phyloP scores from a whole-genome alignment of 2,329 filamentous ascomycete species.

The Fusarium austroafricanum region DNA sequence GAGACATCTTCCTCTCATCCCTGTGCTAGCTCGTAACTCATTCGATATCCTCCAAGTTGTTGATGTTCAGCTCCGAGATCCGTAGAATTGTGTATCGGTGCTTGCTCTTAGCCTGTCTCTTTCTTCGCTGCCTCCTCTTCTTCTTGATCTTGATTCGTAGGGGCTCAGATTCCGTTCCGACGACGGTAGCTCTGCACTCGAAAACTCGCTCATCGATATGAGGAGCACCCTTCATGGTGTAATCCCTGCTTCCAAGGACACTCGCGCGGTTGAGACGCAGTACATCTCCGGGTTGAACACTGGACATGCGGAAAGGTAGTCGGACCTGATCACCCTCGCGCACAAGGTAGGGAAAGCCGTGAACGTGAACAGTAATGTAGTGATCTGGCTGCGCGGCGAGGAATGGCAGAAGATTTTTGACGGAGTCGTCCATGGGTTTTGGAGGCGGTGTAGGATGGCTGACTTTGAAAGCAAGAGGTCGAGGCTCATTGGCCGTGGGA shows the following conservation, averaged over 20 bases:
- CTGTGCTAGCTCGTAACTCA: conserved; percentile 24
- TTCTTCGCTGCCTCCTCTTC: conserved; percentile 79
- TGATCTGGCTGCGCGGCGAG: conserved; percentile 78
- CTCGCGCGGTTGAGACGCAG: conserved; percentile 89
- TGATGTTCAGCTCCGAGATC: conserved; percentile 83
- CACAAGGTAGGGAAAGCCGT: conserved; percentile 82
- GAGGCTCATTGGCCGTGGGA: conserved; percentile 48
- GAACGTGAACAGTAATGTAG: conserved; percentile 84
- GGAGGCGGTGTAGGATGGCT: conserved; percentile 52
- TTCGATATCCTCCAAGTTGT: conserved; percentile 56
- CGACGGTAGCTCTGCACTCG: conserved; percentile 84
- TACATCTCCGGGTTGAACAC: conserved; percentile 82
- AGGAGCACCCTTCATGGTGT: conserved; percentile 84
- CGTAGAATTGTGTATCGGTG: conserved; percentile 87
- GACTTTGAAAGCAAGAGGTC: conserved; percentile 55
- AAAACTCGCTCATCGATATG: conserved; percentile 87
- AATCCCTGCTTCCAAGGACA: conserved; percentile 86
- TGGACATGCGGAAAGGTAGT: conserved; percentile 82
- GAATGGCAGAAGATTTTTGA: conserved; percentile 73
- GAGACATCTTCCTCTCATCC: conserved; percentile 9
- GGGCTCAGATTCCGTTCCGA: conserved; percentile 85
- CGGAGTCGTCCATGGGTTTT: conserved; percentile 63
- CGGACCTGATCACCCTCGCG: conserved; percentile 80
- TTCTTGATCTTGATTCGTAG: conserved; percentile 83
- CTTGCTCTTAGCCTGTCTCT: conserved; percentile 86